These are phyloP conservation scores for Geotrichum carabidarum DNA, from an alignment of 1,139 yeast species.

Conservation along the genomic window DNA sequence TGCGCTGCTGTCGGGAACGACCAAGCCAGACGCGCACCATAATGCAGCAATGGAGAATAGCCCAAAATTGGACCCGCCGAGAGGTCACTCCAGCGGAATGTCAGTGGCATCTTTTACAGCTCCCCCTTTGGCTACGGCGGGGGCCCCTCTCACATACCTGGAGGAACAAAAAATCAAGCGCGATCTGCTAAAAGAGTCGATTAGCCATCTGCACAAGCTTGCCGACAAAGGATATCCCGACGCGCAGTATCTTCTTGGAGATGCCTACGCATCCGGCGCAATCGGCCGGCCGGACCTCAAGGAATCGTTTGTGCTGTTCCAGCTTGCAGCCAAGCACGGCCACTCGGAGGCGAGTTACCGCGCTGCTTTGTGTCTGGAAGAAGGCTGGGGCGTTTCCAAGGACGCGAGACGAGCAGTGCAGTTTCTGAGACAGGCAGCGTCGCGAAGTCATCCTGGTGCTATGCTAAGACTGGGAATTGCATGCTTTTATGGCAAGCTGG, in stretches of 20 bases:
- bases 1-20: slow-evolving; percentile 45
- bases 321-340: slow-evolving; percentile 87
- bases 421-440: slow-evolving; percentile 80
- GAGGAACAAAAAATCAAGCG: slow-evolving; percentile 44
- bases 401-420: slow-evolving; percentile 84
- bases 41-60: slow-evolving; percentile 7
- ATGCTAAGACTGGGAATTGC: slow-evolving; percentile 89
- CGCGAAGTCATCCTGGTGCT: slow-evolving; percentile 90
- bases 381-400: slow-evolving; percentile 87
- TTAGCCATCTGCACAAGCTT: slow-evolving; percentile 61
- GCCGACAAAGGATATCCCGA: slow-evolving; percentile 80
- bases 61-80: slow-evolving; percentile 1
- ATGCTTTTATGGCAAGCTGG: slow-evolving; percentile 80
- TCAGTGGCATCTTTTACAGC: slow-evolving; percentile 13
- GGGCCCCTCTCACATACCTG: slow-evolving; percentile 17
- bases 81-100: slow-evolving; percentile 1
- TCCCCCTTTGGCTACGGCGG: slow-evolving; percentile 7
- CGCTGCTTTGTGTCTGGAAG: slow-evolving; percentile 86
- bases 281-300: slow-evolving; percentile 76
- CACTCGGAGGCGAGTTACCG: slow-evolving; percentile 89
- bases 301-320: slow-evolving; percentile 73
- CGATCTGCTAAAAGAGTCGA: slow-evolving; percentile 62
- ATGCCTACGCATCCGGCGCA: slow-evolving; percentile 81
- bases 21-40: not conserved
- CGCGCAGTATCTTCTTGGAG: slow-evolving; percentile 86